Percentiles rank a stretch among this genome's conserved stretches.
These are phyloP conservation scores for Xanthoconium stramineum DNA, from an alignment of 768 basidiomycete species.

Conservation along the genomic window DNA sequence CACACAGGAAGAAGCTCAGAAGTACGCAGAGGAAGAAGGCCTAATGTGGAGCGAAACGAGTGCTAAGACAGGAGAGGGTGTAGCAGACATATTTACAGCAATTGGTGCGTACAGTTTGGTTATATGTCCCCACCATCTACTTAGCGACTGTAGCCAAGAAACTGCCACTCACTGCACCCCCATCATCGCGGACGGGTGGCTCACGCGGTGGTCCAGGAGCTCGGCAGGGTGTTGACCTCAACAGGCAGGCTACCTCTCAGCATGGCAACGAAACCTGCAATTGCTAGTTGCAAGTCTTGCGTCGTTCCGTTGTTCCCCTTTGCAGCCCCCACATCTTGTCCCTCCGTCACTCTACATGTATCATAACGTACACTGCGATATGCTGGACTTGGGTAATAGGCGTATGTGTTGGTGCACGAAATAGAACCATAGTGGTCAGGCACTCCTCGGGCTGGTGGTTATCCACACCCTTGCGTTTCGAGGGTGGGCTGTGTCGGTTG, in stretches of 20 bases:
- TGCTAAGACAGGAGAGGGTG: conserved; percentile 86
- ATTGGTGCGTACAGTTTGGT: conserved; percentile 57
- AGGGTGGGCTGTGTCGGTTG: too few relatives aligned
- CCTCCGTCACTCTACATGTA: conserved; percentile 26
- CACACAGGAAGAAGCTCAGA: conserved; percentile 83
- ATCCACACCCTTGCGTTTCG: too few relatives aligned
- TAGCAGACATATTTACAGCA: conserved; percentile 79
- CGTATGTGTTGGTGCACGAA: conserved; percentile 4
- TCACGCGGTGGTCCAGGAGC: conserved; percentile 48
- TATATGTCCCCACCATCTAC: not conserved
- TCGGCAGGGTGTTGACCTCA: conserved; percentile 76
- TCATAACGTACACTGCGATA: conserved; percentile 26
- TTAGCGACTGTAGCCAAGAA: conserved; percentile 64
- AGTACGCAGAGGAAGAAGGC: conserved; percentile 90
- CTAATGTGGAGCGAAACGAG: conserved; percentile 91
- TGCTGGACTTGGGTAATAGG: conserved; percentile 30
- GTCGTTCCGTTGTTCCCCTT: not conserved
- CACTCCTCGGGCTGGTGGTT: too few relatives aligned
- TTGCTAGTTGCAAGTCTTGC: conserved; percentile 45
- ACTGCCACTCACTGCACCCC: conserved; percentile 76
- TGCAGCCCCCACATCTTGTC: conserved; percentile 8
- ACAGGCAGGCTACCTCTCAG: conserved; percentile 53
- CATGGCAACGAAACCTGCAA: conserved; percentile 68
- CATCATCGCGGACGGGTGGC: conserved; percentile 55
- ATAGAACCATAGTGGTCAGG: not conserved